Conservation (phyloP, 208 protist genomes). For the Leishmania martiniquensis region DNA sequence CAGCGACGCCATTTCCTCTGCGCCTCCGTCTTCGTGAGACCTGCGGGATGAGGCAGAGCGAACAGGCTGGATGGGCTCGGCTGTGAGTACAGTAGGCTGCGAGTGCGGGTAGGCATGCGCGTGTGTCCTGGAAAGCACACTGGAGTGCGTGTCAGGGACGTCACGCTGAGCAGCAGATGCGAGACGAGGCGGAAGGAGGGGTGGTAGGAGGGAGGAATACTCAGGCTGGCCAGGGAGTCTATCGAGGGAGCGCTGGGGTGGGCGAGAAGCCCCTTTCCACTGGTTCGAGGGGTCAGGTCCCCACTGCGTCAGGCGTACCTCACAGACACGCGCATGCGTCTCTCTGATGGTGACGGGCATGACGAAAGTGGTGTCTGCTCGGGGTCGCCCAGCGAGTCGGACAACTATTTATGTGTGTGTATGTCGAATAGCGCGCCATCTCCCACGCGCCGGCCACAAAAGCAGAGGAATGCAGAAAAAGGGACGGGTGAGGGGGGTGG, state of each 20-base stretch:
- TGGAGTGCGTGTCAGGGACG: background rate
- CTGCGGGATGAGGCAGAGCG: background rate
- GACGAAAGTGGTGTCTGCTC: background rate
- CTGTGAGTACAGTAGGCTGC: background rate
- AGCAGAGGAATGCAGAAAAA: background rate
- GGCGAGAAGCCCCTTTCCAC: background rate
- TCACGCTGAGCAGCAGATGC: background rate
- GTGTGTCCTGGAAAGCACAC: background rate
- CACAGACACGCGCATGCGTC: background rate
- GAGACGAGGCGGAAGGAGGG: background rate
- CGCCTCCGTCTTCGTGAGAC: background rate
- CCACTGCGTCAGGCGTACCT: background rate
- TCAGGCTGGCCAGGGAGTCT: background rate
- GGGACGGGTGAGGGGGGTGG: background rate
- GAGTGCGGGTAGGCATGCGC: background rate
- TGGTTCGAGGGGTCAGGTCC: no score
- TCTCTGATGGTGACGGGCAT: background rate
- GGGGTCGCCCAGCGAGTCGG: background rate
- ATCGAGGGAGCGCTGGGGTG: background rate
- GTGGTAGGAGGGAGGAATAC: background rate
- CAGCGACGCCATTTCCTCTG: constrained; percentile 39
- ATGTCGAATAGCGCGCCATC: background rate
- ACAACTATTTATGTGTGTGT: no score
- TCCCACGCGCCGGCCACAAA: background rate
- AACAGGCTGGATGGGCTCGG: background rate